These are phyloP conservation scores for Clavispora vitiphila DNA, from an alignment of 805 yeast species.

Conservation along the genomic window DNA sequence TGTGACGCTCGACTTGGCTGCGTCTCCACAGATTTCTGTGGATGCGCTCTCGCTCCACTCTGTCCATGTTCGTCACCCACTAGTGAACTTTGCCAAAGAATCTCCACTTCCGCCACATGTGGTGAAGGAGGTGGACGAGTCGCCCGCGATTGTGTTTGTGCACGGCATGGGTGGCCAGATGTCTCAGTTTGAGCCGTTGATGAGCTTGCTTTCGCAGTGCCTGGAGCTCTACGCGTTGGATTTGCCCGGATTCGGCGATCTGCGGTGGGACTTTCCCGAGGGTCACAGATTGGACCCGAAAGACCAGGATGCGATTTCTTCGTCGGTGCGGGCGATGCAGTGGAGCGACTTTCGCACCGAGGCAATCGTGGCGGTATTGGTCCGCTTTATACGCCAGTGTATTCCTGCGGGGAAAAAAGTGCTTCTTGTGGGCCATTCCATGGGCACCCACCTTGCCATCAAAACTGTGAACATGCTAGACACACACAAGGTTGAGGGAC, in stretches of 20 bases:
- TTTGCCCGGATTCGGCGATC: conserved; percentile 83
- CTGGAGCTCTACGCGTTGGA: conserved; percentile 68
- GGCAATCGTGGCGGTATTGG: conserved; percentile 35
- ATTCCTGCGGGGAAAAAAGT: conserved; percentile 39
- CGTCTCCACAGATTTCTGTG: conserved; percentile 15
- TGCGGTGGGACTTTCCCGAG: conserved; percentile 18
- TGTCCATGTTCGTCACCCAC: conserved; percentile 49
- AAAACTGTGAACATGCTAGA: conserved; percentile 40
- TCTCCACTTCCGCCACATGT: conserved; percentile 16
- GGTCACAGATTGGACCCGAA: conserved; percentile 16
- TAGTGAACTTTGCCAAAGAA: conserved; percentile 19
- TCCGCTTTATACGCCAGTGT: conserved; percentile 31
- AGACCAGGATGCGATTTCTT: conserved; percentile 29
- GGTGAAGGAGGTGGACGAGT: conserved; percentile 33
- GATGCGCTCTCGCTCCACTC: conserved; percentile 36
- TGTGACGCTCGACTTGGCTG: conserved; percentile 31
- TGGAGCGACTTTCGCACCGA: conserved; percentile 41
- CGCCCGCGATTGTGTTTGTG: conserved; percentile 62
- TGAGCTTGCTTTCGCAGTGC: conserved; percentile 58
- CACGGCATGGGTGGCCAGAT: conserved; percentile 93
- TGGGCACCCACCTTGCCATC: conserved; percentile 58
- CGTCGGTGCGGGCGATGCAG: conserved; percentile 24
- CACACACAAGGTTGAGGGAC: conserved; percentile 38
- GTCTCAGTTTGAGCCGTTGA: conserved; percentile 74
- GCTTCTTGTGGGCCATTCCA: conserved; percentile 64